These are phyloP conservation scores for Fusarium sp. DNA, from an alignment of 2,329 filamentous ascomycete genomes.

Conservation along the genomic window DNA sequence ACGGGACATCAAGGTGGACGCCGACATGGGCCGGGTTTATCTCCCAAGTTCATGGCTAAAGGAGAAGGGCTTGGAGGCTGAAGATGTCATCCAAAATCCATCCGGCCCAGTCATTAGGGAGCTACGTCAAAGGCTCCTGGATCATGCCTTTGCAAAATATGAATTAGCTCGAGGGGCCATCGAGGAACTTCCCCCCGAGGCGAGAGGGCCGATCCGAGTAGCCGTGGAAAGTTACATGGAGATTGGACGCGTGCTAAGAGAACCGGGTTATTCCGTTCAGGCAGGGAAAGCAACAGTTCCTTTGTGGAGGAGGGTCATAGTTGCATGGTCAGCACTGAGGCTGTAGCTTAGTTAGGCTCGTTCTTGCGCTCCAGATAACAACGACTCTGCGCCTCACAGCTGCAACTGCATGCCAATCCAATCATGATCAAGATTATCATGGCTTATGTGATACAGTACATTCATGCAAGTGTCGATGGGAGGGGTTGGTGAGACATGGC, in stretches of 20 bases:
- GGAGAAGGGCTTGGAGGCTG: constrained; percentile 61
- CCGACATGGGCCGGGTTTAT: constrained; percentile 71
- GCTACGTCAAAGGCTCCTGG: constrained; percentile 63
- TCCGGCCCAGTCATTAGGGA: constrained; percentile 48
- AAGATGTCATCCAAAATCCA: constrained; percentile 62
- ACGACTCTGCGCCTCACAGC: no score
- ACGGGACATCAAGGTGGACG: constrained; percentile 74
- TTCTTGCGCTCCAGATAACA: no score
- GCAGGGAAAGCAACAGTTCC: constrained; percentile 55
- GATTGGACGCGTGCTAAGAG: constrained; percentile 69
- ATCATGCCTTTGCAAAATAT: constrained; percentile 68
- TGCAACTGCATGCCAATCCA: background rate
- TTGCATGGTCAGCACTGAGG: constrained; percentile 64
- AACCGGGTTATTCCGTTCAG: constrained; percentile 51
- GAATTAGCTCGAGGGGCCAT: constrained; percentile 63
- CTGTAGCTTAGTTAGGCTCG: background rate
- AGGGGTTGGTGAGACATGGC: background rate
- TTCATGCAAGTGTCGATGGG: background rate
- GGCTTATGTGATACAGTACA: background rate
- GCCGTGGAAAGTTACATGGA: constrained; percentile 80
- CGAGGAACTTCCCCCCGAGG: constrained; percentile 65
- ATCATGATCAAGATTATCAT: background rate
- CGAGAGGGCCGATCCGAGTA: constrained; percentile 69
- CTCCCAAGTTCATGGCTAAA: constrained; percentile 70
- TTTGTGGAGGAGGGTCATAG: constrained; percentile 57